Evolutionary conservation across 768 basidiomycete genomes (phyloP).

Genomic region (Russula sp.): DNA sequence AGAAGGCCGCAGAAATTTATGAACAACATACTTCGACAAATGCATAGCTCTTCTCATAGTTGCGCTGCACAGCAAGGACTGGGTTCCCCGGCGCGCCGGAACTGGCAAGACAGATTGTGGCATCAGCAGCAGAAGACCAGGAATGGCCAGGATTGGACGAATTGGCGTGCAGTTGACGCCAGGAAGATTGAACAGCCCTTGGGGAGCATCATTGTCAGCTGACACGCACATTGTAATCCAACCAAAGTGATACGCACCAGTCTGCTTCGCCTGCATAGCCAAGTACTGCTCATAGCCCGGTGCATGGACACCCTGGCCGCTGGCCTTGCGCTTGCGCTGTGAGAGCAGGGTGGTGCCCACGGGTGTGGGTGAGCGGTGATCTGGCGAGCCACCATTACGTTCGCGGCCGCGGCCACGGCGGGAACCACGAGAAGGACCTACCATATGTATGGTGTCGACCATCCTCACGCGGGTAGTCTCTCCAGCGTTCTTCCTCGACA

Average conservation of each 20-base stretch:
- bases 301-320: constrained; percentile 94
- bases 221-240: not conserved
- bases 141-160: constrained; percentile 72
- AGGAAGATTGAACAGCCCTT: constrained; percentile 95
- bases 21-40: constrained; percentile 78
- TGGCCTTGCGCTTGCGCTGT: constrained; percentile 81
- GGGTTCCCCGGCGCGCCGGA: constrained; percentile 84
- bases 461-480: constrained; percentile 31
- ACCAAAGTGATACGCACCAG: constrained; percentile 46
- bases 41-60: constrained; percentile 98
- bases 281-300: constrained; percentile 93
- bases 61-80: constrained; percentile 89
- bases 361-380: constrained; percentile 85
- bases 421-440: constrained; percentile 29
- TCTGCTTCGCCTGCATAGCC: constrained; percentile 97
- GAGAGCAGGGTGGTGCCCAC: constrained; percentile 74
- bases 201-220: not conserved
- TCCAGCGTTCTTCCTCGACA: constrained; percentile 39
- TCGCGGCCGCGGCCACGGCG: constrained; percentile 47
- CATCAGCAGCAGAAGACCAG: constrained; percentile 75
- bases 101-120: constrained; percentile 85
- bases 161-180: constrained; percentile 88
- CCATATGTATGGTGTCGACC: constrained; percentile 26
- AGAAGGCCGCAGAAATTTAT: constrained; percentile 12
- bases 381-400: constrained; percentile 57